Percentiles rank a stretch among this genome's conserved stretches.
phyloP scores from a whole-genome alignment of 768 basidiomycete genomes.

The Lactarius hatsudake region DNA sequence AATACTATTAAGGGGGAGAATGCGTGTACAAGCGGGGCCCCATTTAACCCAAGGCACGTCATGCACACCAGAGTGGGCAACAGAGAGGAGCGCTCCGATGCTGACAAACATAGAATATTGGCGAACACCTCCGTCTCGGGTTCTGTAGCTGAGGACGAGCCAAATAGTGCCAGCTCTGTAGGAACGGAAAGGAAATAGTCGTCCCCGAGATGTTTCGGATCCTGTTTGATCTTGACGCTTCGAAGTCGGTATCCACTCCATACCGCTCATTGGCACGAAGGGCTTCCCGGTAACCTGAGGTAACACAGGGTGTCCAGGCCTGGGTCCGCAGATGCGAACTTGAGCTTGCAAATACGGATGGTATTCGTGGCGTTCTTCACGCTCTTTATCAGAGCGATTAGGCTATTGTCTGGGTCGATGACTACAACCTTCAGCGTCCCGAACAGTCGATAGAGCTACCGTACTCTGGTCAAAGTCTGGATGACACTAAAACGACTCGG shows the following conservation, averaged over 20 bases:
- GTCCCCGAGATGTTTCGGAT: conserved; percentile 2
- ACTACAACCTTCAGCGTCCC: conserved; percentile 6
- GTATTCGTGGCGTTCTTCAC: background rate
- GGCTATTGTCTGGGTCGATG: background rate
- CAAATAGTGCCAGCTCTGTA: conserved; percentile 11
- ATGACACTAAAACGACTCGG: background rate
- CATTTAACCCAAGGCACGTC: conserved; percentile 7
- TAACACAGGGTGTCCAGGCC: conserved; percentile 4
- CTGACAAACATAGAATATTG: conserved; percentile 8
- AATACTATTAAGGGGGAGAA: background rate
- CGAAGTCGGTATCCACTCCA: conserved; percentile 15
- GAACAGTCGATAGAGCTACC: background rate
- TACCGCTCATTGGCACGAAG: background rate
- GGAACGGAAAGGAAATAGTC: conserved; percentile 13
- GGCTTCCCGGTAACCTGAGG: conserved; percentile 1
- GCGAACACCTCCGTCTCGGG: background rate
- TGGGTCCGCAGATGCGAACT: conserved; percentile 1
- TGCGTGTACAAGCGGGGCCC: conserved; percentile 14
- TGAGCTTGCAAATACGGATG: conserved; percentile 7
- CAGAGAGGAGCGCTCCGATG: background rate
- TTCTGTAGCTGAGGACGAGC: background rate
- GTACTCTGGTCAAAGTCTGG: background rate
- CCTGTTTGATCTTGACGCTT: background rate
- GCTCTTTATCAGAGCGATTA: conserved; percentile 7
- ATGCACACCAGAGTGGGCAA: background rate